Conservation (phyloP, 768 basidiomycete species). For the Chalciporus piperatus region DNA sequence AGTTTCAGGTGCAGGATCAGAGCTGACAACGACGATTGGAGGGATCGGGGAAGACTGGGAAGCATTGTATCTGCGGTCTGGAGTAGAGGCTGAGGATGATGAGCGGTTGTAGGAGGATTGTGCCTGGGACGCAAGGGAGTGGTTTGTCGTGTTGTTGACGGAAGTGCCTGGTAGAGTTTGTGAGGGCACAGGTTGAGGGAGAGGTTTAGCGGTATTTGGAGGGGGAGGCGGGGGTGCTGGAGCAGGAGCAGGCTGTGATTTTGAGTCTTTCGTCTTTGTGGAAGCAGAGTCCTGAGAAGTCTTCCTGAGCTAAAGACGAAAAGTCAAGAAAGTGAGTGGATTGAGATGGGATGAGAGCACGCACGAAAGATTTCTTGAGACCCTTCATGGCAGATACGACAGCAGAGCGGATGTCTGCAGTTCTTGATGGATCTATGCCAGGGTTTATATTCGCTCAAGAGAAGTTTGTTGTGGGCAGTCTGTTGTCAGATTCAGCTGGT, state of each 20-base stretch:
- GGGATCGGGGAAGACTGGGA: slow-evolving; percentile 54
- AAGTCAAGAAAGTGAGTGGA: slow-evolving; percentile 22
- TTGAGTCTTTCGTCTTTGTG: slow-evolving; percentile 67
- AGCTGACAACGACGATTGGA: slow-evolving; percentile 84
- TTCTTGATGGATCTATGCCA: slow-evolving; percentile 4
- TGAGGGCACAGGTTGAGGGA: slow-evolving; percentile 51
- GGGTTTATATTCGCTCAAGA: slow-evolving; percentile 6
- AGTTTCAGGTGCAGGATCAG: slow-evolving; percentile 56
- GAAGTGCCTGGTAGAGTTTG: slow-evolving; percentile 35
- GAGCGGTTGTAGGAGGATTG: slow-evolving; percentile 42
- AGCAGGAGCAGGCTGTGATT: slow-evolving; percentile 39
- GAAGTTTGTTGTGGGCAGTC: slow-evolving; percentile 1
- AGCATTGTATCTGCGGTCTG: slow-evolving; percentile 58
- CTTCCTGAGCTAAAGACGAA: slow-evolving; percentile 57
- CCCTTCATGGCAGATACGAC: slow-evolving; percentile 60
- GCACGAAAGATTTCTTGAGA: slow-evolving; percentile 78
- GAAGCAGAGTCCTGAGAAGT: slow-evolving; percentile 62
- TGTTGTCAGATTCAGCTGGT: slow-evolving; percentile 14
- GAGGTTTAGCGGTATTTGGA: slow-evolving; percentile 62
- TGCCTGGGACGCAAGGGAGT: slow-evolving; percentile 41
- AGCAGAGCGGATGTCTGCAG: slow-evolving; percentile 17
- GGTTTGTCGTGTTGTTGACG: slow-evolving; percentile 37
- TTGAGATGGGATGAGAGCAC: slow-evolving; percentile 23
- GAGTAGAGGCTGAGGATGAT: slow-evolving; percentile 40
- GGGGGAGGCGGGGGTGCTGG: slow-evolving; percentile 56